A percentile compares a stretch with the other conserved stretches of the same genome.
phyloP scores from a whole-genome alignment of 176 grass and related monocot genomes.

The Hordeum marinum region DNA sequence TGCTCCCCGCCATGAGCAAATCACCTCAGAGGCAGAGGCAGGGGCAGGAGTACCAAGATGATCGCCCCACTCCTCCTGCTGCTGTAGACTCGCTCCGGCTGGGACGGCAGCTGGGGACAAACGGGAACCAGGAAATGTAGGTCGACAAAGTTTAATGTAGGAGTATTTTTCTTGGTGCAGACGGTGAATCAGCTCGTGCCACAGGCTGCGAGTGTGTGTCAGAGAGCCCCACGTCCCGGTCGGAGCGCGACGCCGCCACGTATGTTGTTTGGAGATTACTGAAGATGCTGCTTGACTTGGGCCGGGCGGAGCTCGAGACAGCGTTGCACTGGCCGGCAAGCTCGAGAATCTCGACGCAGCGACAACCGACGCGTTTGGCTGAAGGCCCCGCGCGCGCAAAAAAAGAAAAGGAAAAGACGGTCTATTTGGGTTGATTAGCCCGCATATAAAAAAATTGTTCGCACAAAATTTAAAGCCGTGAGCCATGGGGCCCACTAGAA shows the following conservation, averaged over 20 bases:
- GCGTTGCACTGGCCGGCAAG: neutral
- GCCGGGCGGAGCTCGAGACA: neutral
- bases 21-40: neutral
- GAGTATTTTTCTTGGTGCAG: neutral
- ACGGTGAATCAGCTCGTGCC: neutral
- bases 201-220: neutral
- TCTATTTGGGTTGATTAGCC: too few relatives aligned
- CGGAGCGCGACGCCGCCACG: neutral
- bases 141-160: neutral
- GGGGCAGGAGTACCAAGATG: neutral
- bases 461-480: too few relatives aligned
- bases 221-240: neutral
- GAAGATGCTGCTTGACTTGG: neutral
- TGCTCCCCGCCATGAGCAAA: slow-evolving; percentile 28
- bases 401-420: too few relatives aligned
- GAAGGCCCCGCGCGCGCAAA: too few relatives aligned
- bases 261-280: neutral
- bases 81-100: neutral
- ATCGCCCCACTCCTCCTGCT: neutral
- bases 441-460: too few relatives aligned
- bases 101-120: too few relatives aligned
- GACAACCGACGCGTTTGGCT: too few relatives aligned
- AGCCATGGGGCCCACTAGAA: too few relatives aligned
- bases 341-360: too few relatives aligned
- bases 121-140: too few relatives aligned